Base-by-base conservation (phyloP, 129 eudicot genomes). In the Chrysanthemum makinoi region DNA sequence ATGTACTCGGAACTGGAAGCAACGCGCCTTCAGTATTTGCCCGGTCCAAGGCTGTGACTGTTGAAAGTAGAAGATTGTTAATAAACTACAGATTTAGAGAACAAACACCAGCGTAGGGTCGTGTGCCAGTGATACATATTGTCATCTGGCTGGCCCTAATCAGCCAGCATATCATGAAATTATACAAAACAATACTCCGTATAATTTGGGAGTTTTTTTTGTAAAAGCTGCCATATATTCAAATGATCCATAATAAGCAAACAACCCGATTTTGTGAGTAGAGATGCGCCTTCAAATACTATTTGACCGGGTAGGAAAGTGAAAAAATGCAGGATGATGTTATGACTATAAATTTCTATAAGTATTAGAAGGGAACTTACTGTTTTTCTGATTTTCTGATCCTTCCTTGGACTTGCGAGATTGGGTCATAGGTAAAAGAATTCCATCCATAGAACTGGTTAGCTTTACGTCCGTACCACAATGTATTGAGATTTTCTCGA, bases 21-120 rank as follows among this genome's bases (percentile, higher is more conserved):
- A 82, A 55, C 9, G 97, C 99, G 46, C 82, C 94, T 86, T 89
- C 97, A 6, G 97, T 87, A 81, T 84, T 90, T 61, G 97, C 85
- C 59, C 99, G 92, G 76, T 94, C 96, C 67, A 94, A 81, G 52
- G 99, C 96, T 13, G 97, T 94, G 73, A 91, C 99, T 94, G 99
- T 81, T 72, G 30, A 63, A 10, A 59, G 70, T 17, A 16, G 13
- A 75, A 33, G 69, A 12, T 16, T 11, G 65, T 87, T 64, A 82
- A 62, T 11, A 49, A 54, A 59, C 62, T 60, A 62, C 39, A 24
- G 66, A 43, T 33, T 33, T 6, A 65, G 7, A n/a, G n/a, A 75
- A 51, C 67, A 24, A 57, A 63, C 18, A 0, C 16, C 2, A 46
- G 35, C 14, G 64, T 39, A 20, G 17, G 22, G 10, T 47, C 24